These are phyloP conservation scores for Aspergillus udagawae DNA, from an alignment of 2,329 filamentous ascomycete species.

Conservation along the genomic window DNA sequence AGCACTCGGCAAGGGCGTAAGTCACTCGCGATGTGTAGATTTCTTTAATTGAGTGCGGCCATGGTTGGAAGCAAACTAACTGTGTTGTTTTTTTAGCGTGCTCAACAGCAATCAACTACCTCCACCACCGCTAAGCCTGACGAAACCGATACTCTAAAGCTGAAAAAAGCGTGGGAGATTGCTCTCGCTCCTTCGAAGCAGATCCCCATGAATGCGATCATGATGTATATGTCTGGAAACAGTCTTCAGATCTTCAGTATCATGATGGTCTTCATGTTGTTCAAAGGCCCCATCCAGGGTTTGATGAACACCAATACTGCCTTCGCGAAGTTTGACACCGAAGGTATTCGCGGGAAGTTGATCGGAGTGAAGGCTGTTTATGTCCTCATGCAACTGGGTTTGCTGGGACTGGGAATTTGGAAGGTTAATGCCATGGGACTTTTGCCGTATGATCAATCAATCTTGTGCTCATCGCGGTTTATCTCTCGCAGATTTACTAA, in stretches of 20 bases:
- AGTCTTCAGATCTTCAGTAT: conserved; percentile 98
- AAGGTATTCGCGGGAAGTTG: conserved; percentile 68
- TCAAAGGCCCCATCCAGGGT: conserved; percentile 91
- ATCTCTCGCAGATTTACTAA: conserved; percentile 2
- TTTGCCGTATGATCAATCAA: conserved; percentile 64
- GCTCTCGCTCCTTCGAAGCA: conserved; percentile 90
- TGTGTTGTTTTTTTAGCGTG: conserved; percentile 21
- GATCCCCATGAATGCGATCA: conserved; percentile 96
- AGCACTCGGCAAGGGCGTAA: conserved; percentile 39
- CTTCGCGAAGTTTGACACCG: conserved; percentile 88
- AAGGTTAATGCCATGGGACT: conserved; percentile 97
- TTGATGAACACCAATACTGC: conserved; percentile 76
- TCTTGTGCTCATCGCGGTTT: neutral
- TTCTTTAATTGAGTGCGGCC: neutral
- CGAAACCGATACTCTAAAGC: conserved; percentile 91
- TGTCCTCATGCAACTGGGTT: conserved; percentile 78
- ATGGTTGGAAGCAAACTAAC: neutral
- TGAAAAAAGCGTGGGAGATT: conserved; percentile 99
- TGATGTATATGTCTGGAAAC: conserved; percentile 99
- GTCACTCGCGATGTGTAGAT: neutral
- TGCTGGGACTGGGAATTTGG: conserved; percentile 84
- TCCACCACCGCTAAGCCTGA: conserved; percentile 48
- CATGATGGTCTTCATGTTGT: conserved; percentile 99
- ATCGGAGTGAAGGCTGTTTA: conserved; percentile 84
- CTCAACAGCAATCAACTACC: conserved; percentile 24